Base-by-base conservation (phyloP, 164 flowering plant species). In the Santalum album region DNA sequence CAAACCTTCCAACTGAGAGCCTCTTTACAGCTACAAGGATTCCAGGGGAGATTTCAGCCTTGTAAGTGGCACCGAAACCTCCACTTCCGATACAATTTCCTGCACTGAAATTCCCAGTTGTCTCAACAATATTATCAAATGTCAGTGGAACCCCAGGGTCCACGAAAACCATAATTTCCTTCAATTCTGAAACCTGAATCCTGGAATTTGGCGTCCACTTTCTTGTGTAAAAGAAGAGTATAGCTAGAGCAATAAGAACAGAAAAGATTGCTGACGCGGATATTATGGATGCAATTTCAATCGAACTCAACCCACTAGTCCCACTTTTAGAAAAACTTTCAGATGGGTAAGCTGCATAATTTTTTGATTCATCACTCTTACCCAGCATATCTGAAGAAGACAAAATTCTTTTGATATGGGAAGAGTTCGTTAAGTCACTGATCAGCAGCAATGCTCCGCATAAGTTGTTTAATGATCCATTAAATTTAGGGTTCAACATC, bases 51-150 rank as follows among this genome's bases (percentile, higher is more conserved):
- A 81, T 57, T 57, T 79, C 85, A 14, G 90, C 87, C 66, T 65
- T 75, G 67, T 81, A 81, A 7, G 87, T 81, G 1, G 83, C 70
- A 3, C 90, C 90, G 58, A 84, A 84, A 7, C 90, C 90, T 12
- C 90, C 90, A 51, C 40, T 58, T 0, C 90, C 90, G 21, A 81
- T 84, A 69, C 85, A 79, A 65, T 81, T 69, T 36, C 69, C 55
- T 1, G 65, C 23, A 27, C 63, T 75, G 60, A 84, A 84, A 45
- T 64, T 58, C 1, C 69, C 79, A 0, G 90, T 84, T 12, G 85
- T 69, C 36, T 45, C 50, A 18, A 75, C 74, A 27, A 84, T 60
- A 45, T 34, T 71, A 19, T 81, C 83, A 55, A 54, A 79, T 15
- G 80, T 77, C 52, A 84, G 47, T 18, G 67, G 73, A 24, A 70